Conservation (phyloP, 768 basidiomycete species). For the Rhodotorula paludigena region DNA sequence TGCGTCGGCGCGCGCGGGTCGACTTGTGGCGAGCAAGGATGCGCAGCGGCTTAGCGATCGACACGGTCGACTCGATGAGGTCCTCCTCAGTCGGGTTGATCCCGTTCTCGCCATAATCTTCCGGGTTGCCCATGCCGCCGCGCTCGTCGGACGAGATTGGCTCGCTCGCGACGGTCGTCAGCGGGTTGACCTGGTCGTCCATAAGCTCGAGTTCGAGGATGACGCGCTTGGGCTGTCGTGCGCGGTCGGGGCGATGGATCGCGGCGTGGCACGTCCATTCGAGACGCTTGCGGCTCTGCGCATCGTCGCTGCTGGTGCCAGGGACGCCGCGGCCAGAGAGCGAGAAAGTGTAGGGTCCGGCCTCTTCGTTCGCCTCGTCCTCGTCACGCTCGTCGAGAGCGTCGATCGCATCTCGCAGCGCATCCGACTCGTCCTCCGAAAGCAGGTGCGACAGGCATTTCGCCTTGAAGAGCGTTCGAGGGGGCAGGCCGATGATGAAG, state of each 20-base stretch:
- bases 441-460: slow-evolving; percentile 69
- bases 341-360: slow-evolving; percentile 62
- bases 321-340: slow-evolving; percentile 68
- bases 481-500: slow-evolving; percentile 68
- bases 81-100: slow-evolving; percentile 39
- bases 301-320: slow-evolving; percentile 50
- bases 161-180: slow-evolving; percentile 47
- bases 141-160: slow-evolving; percentile 22
- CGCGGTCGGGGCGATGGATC: slow-evolving; percentile 54
- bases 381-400: slow-evolving; percentile 57
- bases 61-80: slow-evolving; percentile 56
- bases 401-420: slow-evolving; percentile 69
- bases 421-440: slow-evolving; percentile 60
- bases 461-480: slow-evolving; percentile 63
- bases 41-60: slow-evolving; percentile 61
- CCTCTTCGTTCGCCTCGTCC: slow-evolving; percentile 44
- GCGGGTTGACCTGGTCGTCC: slow-evolving; percentile 62
- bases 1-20: slow-evolving; percentile 4
- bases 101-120: slow-evolving; percentile 36
- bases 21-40: slow-evolving; percentile 60
- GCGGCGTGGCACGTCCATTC: slow-evolving; percentile 69
- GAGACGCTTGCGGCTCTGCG: slow-evolving; percentile 47
- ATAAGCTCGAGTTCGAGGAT: slow-evolving; percentile 78
- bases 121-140: slow-evolving; percentile 16
- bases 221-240: slow-evolving; percentile 24